Evolutionary conservation across 176 grass and related monocot species (phyloP), one percentile per base, ranked within the genome.

Genomic region (Aegilops tauschii): DNA sequence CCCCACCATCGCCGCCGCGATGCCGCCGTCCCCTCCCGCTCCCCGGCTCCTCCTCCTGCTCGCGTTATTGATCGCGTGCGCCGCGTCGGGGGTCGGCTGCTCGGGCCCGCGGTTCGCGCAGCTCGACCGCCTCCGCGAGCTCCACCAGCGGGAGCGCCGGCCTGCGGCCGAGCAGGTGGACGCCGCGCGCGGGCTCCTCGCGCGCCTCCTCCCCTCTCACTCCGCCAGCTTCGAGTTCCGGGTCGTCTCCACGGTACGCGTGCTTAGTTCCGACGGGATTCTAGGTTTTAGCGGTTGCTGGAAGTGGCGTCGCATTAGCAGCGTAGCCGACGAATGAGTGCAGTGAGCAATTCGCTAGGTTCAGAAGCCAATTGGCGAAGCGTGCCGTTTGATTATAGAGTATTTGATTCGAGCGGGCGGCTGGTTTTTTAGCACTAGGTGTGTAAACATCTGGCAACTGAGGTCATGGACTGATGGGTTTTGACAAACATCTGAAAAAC

Each of bases 191-290:
- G 82, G 90, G 18, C 85, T 94, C 21, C 90, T 92, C 3, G 28
- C 61, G 18, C 93, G 90, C 49, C 63, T 94, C 35, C 87, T 94
- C 12, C 93, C 87, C 5, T 94, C 90, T n/a, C 93, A 94, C 64
- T 68, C 80, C 11, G 37, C 74, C 54, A 94, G 93, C 90, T 94
- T 94, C 62, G 87, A 92, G 18, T 94, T 94, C 79, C 6, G 84
- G 52, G 62, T 94, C 85, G 28, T 90, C 70, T 72, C 90, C 32
- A 84, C 21, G 93, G 93, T 94, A 78, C 54, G 77, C 28, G 32
- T 76, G 78, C 84, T 84, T 70, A 11, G 9, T 42, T 78, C 21
- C 17, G 6, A 0, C 23, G 50, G 28, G 3, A 9, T 54, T 36
- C 3, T 78, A 82, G 52, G 64, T 65, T 54, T 14, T 45, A 85